phyloP scores from a whole-genome alignment of 129 eudicot species.

The Smallanthus sonchifolius region DNA sequence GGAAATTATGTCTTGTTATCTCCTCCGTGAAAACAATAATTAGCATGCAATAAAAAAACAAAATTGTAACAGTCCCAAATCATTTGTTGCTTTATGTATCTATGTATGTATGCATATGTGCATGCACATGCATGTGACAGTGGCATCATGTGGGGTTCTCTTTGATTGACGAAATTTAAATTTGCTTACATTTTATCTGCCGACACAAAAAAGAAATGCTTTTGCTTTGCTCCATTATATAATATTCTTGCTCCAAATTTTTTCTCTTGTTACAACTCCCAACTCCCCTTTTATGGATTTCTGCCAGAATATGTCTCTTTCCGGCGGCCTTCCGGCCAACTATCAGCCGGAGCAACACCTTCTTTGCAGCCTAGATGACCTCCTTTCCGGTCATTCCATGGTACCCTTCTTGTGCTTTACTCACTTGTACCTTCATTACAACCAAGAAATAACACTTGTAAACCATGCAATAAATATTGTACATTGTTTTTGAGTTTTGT shows the following conservation, averaged over 20 bases:
- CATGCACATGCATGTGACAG: not conserved
- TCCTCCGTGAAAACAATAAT: no score
- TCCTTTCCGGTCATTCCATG: conserved; percentile 44
- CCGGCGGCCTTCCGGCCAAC: conserved; percentile 34
- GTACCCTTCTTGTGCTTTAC: conserved; percentile 10
- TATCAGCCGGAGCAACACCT: conserved; percentile 35
- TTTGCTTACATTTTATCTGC: conserved; percentile 34
- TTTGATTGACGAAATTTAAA: conserved; percentile 33
- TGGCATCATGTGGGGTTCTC: conserved; percentile 5
- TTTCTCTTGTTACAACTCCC: not conserved
- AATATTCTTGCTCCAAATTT: conserved; percentile 14
- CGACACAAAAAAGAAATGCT: conserved; percentile 29
- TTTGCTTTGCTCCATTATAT: conserved; percentile 27
- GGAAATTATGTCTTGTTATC: no score
- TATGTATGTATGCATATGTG: no score
- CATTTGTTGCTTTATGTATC: no score
- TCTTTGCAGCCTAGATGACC: conserved; percentile 50
- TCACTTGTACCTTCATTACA: conserved; percentile 8
- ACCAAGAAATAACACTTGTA: not conserved
- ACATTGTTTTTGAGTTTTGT: not conserved
- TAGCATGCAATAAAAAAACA: no score
- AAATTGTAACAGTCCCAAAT: no score
- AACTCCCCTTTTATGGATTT: conserved; percentile 32
- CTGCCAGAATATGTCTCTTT: conserved; percentile 38
- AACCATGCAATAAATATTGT: not conserved